Conservation (phyloP, 2,329 filamentous ascomycete species). For the Phialophora verrucosa region DNA sequence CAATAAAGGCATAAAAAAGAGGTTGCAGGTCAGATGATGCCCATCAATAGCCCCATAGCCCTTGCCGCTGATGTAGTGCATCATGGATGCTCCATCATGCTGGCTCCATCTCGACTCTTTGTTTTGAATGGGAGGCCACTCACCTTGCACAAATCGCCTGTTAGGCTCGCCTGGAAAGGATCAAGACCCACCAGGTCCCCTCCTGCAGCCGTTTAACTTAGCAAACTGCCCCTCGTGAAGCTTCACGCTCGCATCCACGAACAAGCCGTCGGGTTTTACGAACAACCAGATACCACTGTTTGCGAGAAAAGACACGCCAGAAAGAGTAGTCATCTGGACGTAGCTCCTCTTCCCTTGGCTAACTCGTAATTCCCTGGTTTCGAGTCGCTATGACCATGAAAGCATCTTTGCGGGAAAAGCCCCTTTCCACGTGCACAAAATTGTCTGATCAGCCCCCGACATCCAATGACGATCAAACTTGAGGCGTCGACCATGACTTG, state of each 20-base stretch:
- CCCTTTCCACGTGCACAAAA: slow-evolving; percentile 26
- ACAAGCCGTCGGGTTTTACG: slow-evolving; percentile 14
- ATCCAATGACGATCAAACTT: slow-evolving; percentile 2
- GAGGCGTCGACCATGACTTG: background rate
- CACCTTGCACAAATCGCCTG: slow-evolving; percentile 24
- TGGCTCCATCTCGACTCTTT: slow-evolving; percentile 14
- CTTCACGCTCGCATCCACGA: background rate
- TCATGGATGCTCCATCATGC: slow-evolving; percentile 28
- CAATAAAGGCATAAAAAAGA: slow-evolving; percentile 21
- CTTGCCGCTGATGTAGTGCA: slow-evolving; percentile 25
- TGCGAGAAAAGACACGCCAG: background rate
- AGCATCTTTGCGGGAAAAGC: slow-evolving; percentile 2
- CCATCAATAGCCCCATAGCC: slow-evolving; percentile 17
- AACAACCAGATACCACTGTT: slow-evolving; percentile 10
- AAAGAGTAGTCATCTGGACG: background rate
- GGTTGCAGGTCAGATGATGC: slow-evolving; percentile 36
- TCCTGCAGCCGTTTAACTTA: slow-evolving; percentile 14
- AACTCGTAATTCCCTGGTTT: slow-evolving; percentile 10
- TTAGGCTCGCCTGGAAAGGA: slow-evolving; percentile 22
- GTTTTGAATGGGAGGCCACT: slow-evolving; percentile 11
- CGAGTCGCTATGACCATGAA: background rate
- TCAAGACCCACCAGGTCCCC: slow-evolving; percentile 22
- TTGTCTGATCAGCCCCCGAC: slow-evolving; percentile 1
- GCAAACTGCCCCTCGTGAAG: slow-evolving; percentile 2
- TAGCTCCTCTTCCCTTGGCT: slow-evolving; percentile 1